Conservation (phyloP, 2,329 filamentous ascomycete species). For the Capronia epimyces region DNA sequence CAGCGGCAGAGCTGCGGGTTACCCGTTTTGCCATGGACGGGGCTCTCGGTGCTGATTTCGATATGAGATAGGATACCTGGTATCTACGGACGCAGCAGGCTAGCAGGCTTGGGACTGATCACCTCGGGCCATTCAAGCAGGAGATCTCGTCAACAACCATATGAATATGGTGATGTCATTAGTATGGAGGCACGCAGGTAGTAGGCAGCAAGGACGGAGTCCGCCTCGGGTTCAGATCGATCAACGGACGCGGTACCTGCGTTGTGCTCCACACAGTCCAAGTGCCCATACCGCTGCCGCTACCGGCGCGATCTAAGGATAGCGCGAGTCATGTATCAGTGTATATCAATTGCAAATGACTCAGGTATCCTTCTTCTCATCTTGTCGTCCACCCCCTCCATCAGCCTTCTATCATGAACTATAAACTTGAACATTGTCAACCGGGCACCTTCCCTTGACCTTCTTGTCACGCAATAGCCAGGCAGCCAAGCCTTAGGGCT, state of each 20-base stretch:
- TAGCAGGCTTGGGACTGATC: too few species aligned
- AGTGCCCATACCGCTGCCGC: background rate
- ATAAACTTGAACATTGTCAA: background rate
- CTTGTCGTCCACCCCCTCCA: background rate
- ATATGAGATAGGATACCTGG: too few species aligned
- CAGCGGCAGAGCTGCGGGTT: conserved; percentile 11
- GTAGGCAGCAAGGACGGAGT: too few species aligned
- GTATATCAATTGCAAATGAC: background rate
- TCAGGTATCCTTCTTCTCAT: background rate
- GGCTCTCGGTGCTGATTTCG: conserved; percentile 6
- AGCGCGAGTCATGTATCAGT: background rate
- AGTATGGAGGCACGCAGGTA: too few species aligned
- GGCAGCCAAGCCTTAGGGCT: background rate
- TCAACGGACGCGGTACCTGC: background rate
- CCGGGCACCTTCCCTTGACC: background rate
- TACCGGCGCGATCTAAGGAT: too few species aligned
- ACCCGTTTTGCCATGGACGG: conserved; percentile 12
- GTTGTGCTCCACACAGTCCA: background rate
- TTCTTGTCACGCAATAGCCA: background rate
- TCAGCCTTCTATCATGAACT: too few species aligned
- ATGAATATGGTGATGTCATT: background rate
- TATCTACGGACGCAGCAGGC: too few species aligned
- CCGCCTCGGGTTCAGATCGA: background rate
- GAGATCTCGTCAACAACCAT: too few species aligned
- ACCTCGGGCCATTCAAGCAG: too few species aligned